These are phyloP conservation scores for Eleusine coracana DNA, from an alignment of 176 grass and related monocot species.

Conservation along the genomic window DNA sequence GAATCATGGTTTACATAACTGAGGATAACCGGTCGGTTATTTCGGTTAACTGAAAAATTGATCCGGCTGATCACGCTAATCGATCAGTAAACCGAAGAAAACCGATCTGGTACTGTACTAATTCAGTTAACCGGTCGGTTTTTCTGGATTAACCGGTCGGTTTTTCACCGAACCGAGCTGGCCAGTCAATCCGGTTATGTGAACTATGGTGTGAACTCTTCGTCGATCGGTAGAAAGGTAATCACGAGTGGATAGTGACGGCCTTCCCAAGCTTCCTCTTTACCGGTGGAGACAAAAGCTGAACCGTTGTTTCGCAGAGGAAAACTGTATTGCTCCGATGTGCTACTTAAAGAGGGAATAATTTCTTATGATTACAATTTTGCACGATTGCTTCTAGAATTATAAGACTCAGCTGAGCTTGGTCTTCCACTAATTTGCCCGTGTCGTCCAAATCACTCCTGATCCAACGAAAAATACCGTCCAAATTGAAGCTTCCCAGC, in stretches of 20 bases:
- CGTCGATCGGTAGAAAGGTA: background rate
- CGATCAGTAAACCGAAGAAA: too few relatives aligned
- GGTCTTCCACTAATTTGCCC: background rate
- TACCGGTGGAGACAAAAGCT: background rate
- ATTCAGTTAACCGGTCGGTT: too few relatives aligned
- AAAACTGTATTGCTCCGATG: background rate
- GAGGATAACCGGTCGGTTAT: too few relatives aligned
- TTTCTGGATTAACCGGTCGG: too few relatives aligned
- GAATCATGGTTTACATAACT: background rate
- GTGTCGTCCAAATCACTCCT: background rate
- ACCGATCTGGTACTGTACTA: too few relatives aligned
- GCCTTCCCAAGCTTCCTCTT: background rate
- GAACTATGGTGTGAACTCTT: background rate
- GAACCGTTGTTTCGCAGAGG: background rate
- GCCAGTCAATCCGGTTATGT: too few relatives aligned
- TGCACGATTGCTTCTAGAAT: background rate
- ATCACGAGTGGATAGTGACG: background rate
- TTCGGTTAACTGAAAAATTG: too few relatives aligned
- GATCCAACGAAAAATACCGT: background rate
- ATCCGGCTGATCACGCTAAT: too few relatives aligned
- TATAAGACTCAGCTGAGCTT: background rate
- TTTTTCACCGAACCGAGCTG: too few relatives aligned
- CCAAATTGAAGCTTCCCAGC: conserved; percentile 13
- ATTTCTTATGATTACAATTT: background rate
- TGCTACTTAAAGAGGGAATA: background rate